Conservation (phyloP, 306 rosid genomes). For the Pterocarpus macrocarpus region DNA sequence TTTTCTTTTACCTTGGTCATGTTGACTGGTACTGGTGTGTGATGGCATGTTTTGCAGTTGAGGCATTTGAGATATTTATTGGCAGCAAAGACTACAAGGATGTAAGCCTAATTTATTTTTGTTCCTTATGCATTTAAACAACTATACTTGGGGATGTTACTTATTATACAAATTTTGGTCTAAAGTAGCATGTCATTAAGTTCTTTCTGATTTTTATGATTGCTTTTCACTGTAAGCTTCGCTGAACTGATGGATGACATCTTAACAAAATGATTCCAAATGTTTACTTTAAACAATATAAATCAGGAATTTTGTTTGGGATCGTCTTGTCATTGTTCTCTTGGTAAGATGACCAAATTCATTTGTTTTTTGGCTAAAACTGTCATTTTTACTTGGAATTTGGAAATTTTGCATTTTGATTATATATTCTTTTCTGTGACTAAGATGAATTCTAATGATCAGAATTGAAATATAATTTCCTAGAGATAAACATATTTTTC, state of each 20-base stretch:
- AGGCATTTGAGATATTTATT: slow-evolving; percentile 73
- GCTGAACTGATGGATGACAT: background rate
- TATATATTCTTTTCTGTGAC: too few relatives aligned
- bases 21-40: slow-evolving; percentile 47
- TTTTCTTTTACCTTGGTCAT: slow-evolving; percentile 44
- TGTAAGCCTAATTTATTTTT: slow-evolving; percentile 59
- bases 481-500: background rate
- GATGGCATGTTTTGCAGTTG: slow-evolving; percentile 66
- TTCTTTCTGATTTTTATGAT: background rate
- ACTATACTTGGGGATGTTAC: slow-evolving; percentile 21
- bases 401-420: slow-evolving; percentile 16
- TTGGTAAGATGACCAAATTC: slow-evolving; percentile 13
- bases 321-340: slow-evolving; percentile 30
- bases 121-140: slow-evolving; percentile 13
- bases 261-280: background rate
- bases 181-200: slow-evolving; percentile 16
- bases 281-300: slow-evolving; percentile 25
- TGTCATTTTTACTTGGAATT: slow-evolving; percentile 27
- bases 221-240: background rate
- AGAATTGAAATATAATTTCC: slow-evolving; percentile 33
- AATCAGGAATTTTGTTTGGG: slow-evolving; percentile 23
- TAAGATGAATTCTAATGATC: slow-evolving; percentile 25
- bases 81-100: slow-evolving; percentile 81
- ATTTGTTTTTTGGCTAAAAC: background rate
- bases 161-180: slow-evolving; percentile 42